Evolutionary conservation across 345 rosid genomes (phyloP), one percentile per base, ranked within the genome.

Genomic region (Aurinia saxatilis): DNA sequence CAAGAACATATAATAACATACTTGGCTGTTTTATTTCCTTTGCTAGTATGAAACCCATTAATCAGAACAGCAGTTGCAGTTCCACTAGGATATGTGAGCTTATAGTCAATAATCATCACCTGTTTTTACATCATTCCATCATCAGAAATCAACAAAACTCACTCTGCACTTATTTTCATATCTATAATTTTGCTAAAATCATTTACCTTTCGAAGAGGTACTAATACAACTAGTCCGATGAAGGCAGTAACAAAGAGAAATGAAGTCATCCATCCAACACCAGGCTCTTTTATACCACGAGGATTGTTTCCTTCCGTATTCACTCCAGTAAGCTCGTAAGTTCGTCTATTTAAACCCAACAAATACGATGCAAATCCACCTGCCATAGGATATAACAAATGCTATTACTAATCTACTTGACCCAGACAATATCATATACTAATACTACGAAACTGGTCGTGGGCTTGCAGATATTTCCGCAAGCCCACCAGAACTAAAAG

Each of bases 361-460:
- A 93, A 69, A 66, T 90, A 93, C 3, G 99, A 93, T 14, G 96
- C 99, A 46, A 93, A 93, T 34, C 99, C 97, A 71, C 99, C 99
- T 92, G 73, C 54, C 44, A 44, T 41, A 46, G 5, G 6, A 27
- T 27, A 27, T 27, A 5, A 5, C 5, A 27, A 4, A 6, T 7
- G 6, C 1, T 27, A 5, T 1, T 27, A 27, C 31, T 27, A 27
- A 27, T 27, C 31, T 21, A 27, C 31, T 27, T 27, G 31, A 27
- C 31, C 31, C 5, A 23, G 5, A 23, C 27, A 27, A 27, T 6
- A 27, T 27, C 31, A 27, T 27, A 27, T 27, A 27, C 1, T 27
- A 27, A 27, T 27, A 27, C 31, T 6, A 27, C 1, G 31, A 4
- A 27, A 7, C 31, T 21, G 25, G 25, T 21, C 2, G 25, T 21